phyloP scores from a whole-genome alignment of 805 yeast species.

The Allodekkera sacchari region DNA sequence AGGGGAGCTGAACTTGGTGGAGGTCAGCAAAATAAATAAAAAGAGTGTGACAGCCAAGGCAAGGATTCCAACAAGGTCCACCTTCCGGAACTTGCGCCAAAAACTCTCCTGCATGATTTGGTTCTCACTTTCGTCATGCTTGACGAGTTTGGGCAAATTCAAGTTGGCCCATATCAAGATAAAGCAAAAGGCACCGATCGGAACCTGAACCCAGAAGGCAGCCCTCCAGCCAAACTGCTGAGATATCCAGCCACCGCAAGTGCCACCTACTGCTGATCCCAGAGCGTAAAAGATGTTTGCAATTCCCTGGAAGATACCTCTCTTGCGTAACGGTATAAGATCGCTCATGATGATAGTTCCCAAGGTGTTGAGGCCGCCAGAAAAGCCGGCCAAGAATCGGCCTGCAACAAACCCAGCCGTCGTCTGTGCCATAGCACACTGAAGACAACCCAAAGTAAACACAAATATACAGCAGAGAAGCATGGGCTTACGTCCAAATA shows the following conservation, averaged over 20 bases:
- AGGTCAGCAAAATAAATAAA: slow-evolving; percentile 26
- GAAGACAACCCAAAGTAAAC: slow-evolving; percentile 50
- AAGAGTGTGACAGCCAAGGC: slow-evolving; percentile 26
- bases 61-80: slow-evolving; percentile 39
- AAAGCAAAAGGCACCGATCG: slow-evolving; percentile 34
- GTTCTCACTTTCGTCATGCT: neutral
- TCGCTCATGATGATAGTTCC: slow-evolving; percentile 75
- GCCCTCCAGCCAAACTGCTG: slow-evolving; percentile 58
- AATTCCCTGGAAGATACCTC: slow-evolving; percentile 82
- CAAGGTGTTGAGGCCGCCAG: slow-evolving; percentile 81
- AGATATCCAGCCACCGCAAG: slow-evolving; percentile 50
- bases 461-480: slow-evolving; percentile 42
- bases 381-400: slow-evolving; percentile 74
- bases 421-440: slow-evolving; percentile 44
- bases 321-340: slow-evolving; percentile 66
- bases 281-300: slow-evolving; percentile 72
- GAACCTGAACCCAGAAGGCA: slow-evolving; percentile 49
- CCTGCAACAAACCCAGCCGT: slow-evolving; percentile 42
- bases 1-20: slow-evolving; percentile 33
- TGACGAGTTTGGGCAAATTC: slow-evolving; percentile 34
- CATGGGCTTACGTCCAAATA: slow-evolving; percentile 55
- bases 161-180: slow-evolving; percentile 33
- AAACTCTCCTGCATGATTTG: slow-evolving; percentile 26
- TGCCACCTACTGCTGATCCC: slow-evolving; percentile 73
- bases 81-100: slow-evolving; percentile 38